These are phyloP conservation scores for Dothiorella sarmentorum DNA, from an alignment of 2,329 filamentous ascomycete genomes.

Conservation along the genomic window DNA sequence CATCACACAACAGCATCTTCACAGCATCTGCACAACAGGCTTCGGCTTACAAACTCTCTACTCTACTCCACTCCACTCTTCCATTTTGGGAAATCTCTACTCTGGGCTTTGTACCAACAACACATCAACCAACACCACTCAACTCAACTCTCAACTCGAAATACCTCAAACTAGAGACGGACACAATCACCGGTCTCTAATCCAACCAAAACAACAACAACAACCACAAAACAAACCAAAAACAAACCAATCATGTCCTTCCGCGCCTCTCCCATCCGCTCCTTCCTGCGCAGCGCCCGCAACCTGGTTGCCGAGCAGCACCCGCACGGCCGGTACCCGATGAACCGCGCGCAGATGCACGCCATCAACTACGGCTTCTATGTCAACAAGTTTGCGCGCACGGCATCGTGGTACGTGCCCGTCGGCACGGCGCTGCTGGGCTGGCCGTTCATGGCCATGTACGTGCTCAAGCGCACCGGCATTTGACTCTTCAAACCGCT, in stretches of 20 bases:
- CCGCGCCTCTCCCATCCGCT: constrained; percentile 25
- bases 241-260: constrained; percentile 9
- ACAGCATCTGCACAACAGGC: not conserved
- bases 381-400: constrained; percentile 24
- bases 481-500: constrained; percentile 27
- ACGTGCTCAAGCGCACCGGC: constrained; percentile 27
- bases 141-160: not conserved
- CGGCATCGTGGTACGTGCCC: constrained; percentile 31
- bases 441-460: constrained; percentile 32
- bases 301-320: constrained; percentile 34
- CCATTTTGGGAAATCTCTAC: not conserved
- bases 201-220: not conserved
- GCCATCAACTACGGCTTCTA: constrained; percentile 26
- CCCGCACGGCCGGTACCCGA: constrained; percentile 33
- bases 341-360: constrained; percentile 26
- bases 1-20: constrained; percentile 7
- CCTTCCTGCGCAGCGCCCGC: constrained; percentile 31
- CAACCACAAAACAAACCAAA: not conserved
- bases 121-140: not conserved
- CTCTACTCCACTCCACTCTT: not conserved
- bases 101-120: not conserved
- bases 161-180: not conserved
- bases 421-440: constrained; percentile 29
- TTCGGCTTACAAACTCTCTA: not conserved
- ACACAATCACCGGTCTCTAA: not conserved